Evolutionary conservation across 2,329 filamentous ascomycete species (phyloP).

Genomic region (Fusarium veterinarium): DNA sequence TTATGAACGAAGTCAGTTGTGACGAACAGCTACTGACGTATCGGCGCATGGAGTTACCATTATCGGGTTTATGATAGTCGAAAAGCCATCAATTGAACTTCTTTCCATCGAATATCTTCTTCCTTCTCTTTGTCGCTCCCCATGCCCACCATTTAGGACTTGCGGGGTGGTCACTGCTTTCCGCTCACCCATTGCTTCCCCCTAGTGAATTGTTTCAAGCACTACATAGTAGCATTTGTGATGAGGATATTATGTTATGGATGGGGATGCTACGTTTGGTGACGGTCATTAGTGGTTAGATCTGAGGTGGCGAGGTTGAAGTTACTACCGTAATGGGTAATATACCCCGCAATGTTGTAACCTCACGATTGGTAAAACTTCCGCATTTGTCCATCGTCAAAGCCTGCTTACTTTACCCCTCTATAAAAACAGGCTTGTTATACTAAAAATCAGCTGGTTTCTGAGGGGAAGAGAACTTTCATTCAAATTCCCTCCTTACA

Average conservation of each 20-base stretch:
- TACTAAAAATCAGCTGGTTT: neutral
- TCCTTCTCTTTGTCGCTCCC: too few relatives aligned
- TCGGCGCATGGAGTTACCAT: neutral
- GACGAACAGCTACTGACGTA: neutral
- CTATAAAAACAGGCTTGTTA: neutral
- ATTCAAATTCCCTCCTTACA: too few relatives aligned
- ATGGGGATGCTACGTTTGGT: neutral
- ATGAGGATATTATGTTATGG: rapidly evolving
- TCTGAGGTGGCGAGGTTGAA: neutral
- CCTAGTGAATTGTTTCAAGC: rapidly evolving
- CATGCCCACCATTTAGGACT: too few relatives aligned
- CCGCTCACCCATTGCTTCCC: rapidly evolving
- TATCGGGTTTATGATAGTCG: neutral
- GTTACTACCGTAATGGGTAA: constrained; percentile 9
- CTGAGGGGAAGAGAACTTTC: rapidly evolving
- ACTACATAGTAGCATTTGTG: neutral
- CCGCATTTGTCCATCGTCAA: neutral
- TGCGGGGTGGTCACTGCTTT: neutral
- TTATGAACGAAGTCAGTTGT: constrained; percentile 22
- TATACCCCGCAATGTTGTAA: neutral
- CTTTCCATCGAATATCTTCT: neutral
- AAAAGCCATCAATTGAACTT: neutral
- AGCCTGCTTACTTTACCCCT: neutral
- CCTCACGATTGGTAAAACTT: neutral
- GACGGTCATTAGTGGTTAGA: neutral